phyloP scores from a whole-genome alignment of 169 alveolate genomes.

The Miamiensis avidus region DNA sequence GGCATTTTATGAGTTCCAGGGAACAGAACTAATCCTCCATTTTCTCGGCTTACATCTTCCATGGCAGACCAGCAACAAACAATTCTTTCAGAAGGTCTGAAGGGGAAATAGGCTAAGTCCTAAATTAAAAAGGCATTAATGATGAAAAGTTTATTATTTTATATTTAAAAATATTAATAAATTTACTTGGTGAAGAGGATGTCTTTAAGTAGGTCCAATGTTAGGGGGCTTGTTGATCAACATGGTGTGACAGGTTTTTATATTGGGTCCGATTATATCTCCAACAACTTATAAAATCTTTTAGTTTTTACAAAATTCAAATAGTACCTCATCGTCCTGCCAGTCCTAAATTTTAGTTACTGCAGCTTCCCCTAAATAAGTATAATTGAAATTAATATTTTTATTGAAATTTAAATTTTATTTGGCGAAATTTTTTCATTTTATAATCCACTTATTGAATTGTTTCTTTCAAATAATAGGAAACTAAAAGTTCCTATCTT shows the following conservation, averaged over 20 bases:
- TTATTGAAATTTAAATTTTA: too few species aligned
- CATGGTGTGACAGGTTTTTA: slow-evolving; percentile 50
- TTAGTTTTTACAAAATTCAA: slow-evolving; percentile 31
- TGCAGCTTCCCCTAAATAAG: slow-evolving; percentile 12
- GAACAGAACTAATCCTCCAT: slow-evolving; percentile 41
- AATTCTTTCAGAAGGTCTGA: slow-evolving; percentile 53
- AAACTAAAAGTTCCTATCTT: too few species aligned
- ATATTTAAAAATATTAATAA: too few species aligned
- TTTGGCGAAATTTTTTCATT: too few species aligned
- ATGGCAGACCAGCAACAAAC: slow-evolving; percentile 49
- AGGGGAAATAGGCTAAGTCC: slow-evolving; percentile 47
- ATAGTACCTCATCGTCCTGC: slow-evolving; percentile 38
- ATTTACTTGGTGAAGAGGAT: slow-evolving; percentile 32
- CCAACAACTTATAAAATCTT: slow-evolving; percentile 18
- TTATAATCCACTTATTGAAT: not conserved
- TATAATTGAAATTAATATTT: too few species aligned
- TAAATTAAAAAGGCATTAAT: not conserved
- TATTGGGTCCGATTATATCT: slow-evolving; percentile 38
- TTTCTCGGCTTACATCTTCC: slow-evolving; percentile 42
- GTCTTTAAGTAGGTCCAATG: slow-evolving; percentile 43
- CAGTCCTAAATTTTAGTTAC: slow-evolving; percentile 42
- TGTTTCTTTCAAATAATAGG: too few species aligned
- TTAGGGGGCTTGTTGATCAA: slow-evolving; percentile 47
- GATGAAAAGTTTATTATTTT: not conserved
- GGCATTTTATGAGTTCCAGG: slow-evolving; percentile 46